Percentiles rank a stretch among this genome's conserved stretches.
Evolutionary conservation across 306 rosid species (phyloP).

Genomic region (Cucurbita moschata): DNA sequence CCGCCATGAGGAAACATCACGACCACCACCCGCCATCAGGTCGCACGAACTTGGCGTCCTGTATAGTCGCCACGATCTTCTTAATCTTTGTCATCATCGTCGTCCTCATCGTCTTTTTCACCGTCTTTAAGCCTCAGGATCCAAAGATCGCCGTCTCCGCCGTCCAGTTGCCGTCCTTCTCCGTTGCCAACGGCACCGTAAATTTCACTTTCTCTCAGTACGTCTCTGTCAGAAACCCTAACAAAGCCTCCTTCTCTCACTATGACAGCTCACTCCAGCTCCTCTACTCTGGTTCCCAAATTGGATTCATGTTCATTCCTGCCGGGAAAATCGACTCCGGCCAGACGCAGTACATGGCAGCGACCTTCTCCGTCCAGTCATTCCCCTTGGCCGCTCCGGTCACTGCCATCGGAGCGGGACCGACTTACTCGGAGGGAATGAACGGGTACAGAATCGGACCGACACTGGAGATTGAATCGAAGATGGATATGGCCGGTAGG

Average conservation of each 20-base stretch:
- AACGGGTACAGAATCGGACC: constrained; percentile 29
- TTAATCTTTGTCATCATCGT: constrained; percentile 40
- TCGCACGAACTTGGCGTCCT: constrained; percentile 81
- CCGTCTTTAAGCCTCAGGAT: constrained; percentile 65
- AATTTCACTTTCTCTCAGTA: constrained; percentile 78
- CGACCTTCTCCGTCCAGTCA: constrained; percentile 57
- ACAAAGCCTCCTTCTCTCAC: constrained; percentile 60
- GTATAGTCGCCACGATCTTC: constrained; percentile 70
- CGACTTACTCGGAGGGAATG: constrained; percentile 19
- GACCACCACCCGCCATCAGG: constrained; percentile 41
- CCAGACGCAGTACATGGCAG: constrained; percentile 58
- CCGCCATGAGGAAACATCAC: constrained; percentile 38
- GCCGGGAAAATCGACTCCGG: constrained; percentile 65
- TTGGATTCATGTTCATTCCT: constrained; percentile 93
- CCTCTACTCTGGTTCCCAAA: constrained; percentile 48
- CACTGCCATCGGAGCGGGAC: constrained; percentile 11
- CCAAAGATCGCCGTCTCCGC: constrained; percentile 58
- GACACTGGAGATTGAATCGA: constrained; percentile 60
- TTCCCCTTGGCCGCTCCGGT: constrained; percentile 32
- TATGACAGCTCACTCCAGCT: constrained; percentile 81
- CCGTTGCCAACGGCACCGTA: constrained; percentile 46
- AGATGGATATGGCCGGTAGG: constrained; percentile 57
- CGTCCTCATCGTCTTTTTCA: constrained; percentile 49
- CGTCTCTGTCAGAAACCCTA: constrained; percentile 69
- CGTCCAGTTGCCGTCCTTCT: constrained; percentile 68